phyloP scores from a whole-genome alignment of 805 yeast genomes.

The Candida peoriensis region DNA sequence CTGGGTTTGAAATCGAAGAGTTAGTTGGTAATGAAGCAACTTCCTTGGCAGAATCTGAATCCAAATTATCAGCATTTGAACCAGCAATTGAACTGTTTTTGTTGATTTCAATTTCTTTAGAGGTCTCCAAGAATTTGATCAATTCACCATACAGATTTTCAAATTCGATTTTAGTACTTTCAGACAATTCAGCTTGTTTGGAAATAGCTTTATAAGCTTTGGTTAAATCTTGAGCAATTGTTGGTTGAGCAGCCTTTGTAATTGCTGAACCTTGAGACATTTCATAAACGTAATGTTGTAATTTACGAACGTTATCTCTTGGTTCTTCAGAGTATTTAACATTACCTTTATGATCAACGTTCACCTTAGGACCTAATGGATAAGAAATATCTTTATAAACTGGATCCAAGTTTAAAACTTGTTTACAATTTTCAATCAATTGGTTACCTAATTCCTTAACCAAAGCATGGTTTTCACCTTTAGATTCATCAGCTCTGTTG shows the following conservation, averaged over 20 bases:
- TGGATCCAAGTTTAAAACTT: slow-evolving; percentile 73
- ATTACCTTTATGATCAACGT: slow-evolving; percentile 83
- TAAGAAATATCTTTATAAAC: slow-evolving; percentile 92
- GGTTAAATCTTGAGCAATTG: slow-evolving; percentile 80
- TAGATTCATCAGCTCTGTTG: slow-evolving; percentile 57
- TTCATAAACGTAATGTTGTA: slow-evolving; percentile 91
- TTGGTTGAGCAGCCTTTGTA: slow-evolving; percentile 65
- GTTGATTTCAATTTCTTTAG: slow-evolving; percentile 66
- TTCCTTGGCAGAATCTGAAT: slow-evolving; percentile 60
- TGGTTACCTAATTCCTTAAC: slow-evolving; percentile 90
- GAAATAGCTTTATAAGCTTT: slow-evolving; percentile 78
- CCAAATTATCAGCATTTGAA: slow-evolving; percentile 43
- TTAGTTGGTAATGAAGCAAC: slow-evolving; percentile 78
- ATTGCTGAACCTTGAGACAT: slow-evolving; percentile 94
- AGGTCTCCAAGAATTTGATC: slow-evolving; percentile 60
- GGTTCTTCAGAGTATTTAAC: slow-evolving; percentile 78
- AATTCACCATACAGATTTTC: slow-evolving; percentile 68
- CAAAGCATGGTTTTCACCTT: slow-evolving; percentile 89
- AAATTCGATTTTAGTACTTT: slow-evolving; percentile 64
- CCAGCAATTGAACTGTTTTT: slow-evolving; percentile 55
- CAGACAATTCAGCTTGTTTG: slow-evolving; percentile 58
- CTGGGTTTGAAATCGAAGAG: slow-evolving; percentile 66
- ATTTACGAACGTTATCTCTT: slow-evolving; percentile 87
- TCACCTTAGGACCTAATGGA: slow-evolving; percentile 94
- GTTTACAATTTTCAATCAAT: slow-evolving; percentile 91